Base-by-base conservation (phyloP, 2,329 filamentous ascomycete genomes). In the Venturia carpophila region DNA sequence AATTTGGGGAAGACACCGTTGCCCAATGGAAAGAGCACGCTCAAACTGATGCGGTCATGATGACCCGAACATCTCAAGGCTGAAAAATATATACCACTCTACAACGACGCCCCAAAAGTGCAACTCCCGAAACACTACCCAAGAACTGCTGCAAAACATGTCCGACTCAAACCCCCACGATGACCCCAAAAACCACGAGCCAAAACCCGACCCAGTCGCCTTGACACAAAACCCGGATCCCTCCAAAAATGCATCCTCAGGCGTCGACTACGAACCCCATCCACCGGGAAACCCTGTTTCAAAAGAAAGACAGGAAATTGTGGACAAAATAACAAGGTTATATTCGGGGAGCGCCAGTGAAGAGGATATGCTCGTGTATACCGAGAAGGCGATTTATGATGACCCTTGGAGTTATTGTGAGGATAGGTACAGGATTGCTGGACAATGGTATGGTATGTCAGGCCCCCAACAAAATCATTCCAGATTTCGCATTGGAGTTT, bases 321-420 rank as follows among this genome's bases (percentile, higher is more conserved):
- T 81, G 3, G 70, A 76, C 30, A 70, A 71, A 3, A 80, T 82
- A 63, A 73, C 73, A 27, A 76, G 73, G 10, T 70, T 82, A 0
- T 82, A 82, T 68, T 77, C 74, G 52, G 79, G 79, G 24, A 79
- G 77, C 63, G 78, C 78, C 5, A 77, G 73, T 64, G 77, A 82
- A 67, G 70, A 78, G 15, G 78, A 82, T 67, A 81, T 82, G 77
- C 71, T 74, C 55, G 79, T 81, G 1, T 83, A 82, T 67, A 76
- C 77, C 2, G 72, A 76, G 52, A 73, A 79, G 62, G 72, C 77
- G 1, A 71, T 81, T 30, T 80, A 81, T 67, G 79, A 82, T 64
- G 79, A 82, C 68, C 77, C 78, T 1, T 79, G 75, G 70, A 79
- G 76, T 67, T 82, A 79, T 68, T 81, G 78, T 68, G 79, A 82